These are phyloP conservation scores for Endoconidiophora laricicola DNA, from an alignment of 2,329 filamentous ascomycete species.

Conservation along the genomic window DNA sequence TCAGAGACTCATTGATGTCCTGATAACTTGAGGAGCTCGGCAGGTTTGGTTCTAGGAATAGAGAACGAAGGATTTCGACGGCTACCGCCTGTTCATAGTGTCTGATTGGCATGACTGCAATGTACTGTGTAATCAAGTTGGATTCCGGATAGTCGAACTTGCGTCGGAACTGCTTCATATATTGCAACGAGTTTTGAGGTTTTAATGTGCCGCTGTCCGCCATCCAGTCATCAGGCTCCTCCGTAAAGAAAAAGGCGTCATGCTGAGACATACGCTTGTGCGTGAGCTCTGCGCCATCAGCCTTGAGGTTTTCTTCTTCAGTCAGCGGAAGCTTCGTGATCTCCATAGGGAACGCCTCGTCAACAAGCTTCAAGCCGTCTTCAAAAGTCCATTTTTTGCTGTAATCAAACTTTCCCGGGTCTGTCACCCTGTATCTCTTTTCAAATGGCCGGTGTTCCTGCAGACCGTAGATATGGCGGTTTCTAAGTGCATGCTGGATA, in stretches of 20 bases:
- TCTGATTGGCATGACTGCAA: neutral
- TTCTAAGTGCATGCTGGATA: neutral
- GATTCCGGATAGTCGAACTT: neutral
- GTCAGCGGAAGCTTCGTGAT: slow-evolving; percentile 1
- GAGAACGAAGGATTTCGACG: slow-evolving; percentile 2
- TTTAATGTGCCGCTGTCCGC: neutral
- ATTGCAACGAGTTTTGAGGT: slow-evolving; percentile 3
- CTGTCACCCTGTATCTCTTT: too few relatives aligned
- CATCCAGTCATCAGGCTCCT: neutral
- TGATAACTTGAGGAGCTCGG: neutral
- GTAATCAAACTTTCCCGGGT: neutral
- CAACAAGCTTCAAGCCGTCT: neutral
- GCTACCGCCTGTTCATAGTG: slow-evolving; percentile 6
- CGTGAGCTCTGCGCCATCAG: neutral
- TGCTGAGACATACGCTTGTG: neutral
- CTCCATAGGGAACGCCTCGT: neutral
- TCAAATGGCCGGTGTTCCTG: too few relatives aligned
- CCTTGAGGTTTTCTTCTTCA: neutral
- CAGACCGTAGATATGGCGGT: too few relatives aligned
- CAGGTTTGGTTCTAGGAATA: neutral
- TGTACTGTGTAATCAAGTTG: slow-evolving; percentile 2
- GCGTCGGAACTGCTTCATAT: slow-evolving; percentile 8
- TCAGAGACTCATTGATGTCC: neutral
- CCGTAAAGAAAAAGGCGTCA: neutral
- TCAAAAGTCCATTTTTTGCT: slow-evolving; percentile 8